Base-by-base conservation (phyloP, 2,329 filamentous ascomycete genomes). In the Bisporella sp. region DNA sequence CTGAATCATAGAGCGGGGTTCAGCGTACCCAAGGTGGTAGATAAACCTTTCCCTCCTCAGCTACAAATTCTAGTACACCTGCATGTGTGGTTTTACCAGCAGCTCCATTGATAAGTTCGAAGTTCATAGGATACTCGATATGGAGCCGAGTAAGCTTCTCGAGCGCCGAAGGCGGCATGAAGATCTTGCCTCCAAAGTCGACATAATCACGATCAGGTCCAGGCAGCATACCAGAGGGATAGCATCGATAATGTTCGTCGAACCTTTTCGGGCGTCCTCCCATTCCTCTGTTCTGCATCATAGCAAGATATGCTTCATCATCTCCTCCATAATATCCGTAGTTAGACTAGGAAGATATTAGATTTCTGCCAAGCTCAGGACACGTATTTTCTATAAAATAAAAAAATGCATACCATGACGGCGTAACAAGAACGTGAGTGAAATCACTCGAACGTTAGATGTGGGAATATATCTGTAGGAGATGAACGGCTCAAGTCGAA, bases 231-330 rank as follows among this genome's bases (percentile, higher is more conserved):
- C 85, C 84, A 62, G 96, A 80, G 41, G 93, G 93, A 65, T 97
- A 99, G 75, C 91, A 96, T 63, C 93, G 85, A 72, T 96, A 97
- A 74, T 96, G 97, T 70, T 99, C 93, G 69, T 99, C 92, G 73
- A 99, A 99, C 54, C 91, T 88, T 62, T 89, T 87, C 75, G 62
- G 67, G 21, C 55, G 55, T 39, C 59, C 47, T 41, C 59, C 47
- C 52, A 52, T 56, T 48, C 57, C 59, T 7, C 58, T 52, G 12
- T 53, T 49, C 43, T 61, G 61, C 11, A 64, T 48, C 57, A 64
- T 61, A 9, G 62, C 56, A 57, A 65, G 60, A 5, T 54, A 57
- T 48, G 58, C 55, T 28, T 62, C 62, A 45, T 64, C 61, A 32
- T 64, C 61, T 12, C 55, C 53, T 46, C 64, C 56, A 49, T 60